A percentile compares a stretch with the other conserved stretches of the same genome.
phyloP scores from a whole-genome alignment of 495 filamentous ascomycete genomes.

The Echria macrotheca region DNA sequence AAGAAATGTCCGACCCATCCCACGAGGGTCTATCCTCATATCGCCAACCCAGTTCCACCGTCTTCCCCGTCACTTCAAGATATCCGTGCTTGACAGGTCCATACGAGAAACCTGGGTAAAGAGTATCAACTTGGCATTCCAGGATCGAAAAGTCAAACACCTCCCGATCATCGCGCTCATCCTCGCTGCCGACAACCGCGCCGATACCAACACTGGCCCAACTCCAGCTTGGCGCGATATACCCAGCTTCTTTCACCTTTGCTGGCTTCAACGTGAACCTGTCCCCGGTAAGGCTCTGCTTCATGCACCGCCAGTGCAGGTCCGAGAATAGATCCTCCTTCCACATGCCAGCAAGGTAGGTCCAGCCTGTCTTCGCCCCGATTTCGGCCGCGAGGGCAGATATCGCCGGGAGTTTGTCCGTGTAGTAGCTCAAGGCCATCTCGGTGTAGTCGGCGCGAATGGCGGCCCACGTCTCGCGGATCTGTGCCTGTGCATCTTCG shows the following conservation, averaged over 20 bases:
- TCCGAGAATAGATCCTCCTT: slow-evolving; percentile 8
- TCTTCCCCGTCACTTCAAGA: neutral
- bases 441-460: slow-evolving; percentile 8
- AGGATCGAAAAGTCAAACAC: neutral
- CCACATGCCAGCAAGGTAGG: slow-evolving; percentile 6
- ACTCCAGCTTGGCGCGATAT: slow-evolving; percentile 4
- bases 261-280: neutral
- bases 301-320: slow-evolving; percentile 4
- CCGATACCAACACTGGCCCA: slow-evolving; percentile 1
- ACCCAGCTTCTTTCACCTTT: slow-evolving; percentile 1
- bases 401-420: slow-evolving; percentile 7
- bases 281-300: neutral
- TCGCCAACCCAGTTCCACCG: neutral
- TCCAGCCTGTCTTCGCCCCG: slow-evolving; percentile 1
- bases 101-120: neutral
- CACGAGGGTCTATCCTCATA: neutral
- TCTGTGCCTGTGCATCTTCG: neutral
- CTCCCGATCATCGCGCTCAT: slow-evolving; percentile 1
- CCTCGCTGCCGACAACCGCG: neutral
- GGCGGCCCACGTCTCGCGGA: slow-evolving; percentile 1
- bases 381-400: slow-evolving; percentile 8
- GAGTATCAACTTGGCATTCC: neutral
- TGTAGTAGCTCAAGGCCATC: neutral
- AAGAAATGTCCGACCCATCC: neutral
- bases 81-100: slow-evolving; percentile 2